Base-by-base conservation (phyloP, 257 asterid genomes). In the Capsicum pubescens region DNA sequence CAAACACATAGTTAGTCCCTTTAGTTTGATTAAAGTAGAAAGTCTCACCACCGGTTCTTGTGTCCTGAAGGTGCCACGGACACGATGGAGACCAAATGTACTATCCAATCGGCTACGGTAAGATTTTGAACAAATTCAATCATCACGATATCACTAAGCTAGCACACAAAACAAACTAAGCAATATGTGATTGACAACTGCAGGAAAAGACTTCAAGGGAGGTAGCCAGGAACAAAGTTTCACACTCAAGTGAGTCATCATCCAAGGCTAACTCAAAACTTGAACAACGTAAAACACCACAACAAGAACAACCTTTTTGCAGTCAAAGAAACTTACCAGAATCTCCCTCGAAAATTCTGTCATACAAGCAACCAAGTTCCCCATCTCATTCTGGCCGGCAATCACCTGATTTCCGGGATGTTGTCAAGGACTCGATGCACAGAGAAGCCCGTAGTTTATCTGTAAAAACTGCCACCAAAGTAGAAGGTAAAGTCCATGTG, bases 371-470 rank as follows among this genome's bases (percentile, higher is more conserved):
- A 52, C 86, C 70, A 54, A 87, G 68, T 26, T 85, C 85, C 15
- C 74, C 91, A 46, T 60, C 54, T 58, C 77, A 84, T 71, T 63
- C 59, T 44, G 83, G 88, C 82, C 86, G 52, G 87, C 89, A 77
- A 80, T 85, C 93, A 50, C 90, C 80, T 71, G 97, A 92, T 83
- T 86, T 92, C 57, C 92, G 93, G 32, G 95, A 92, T 84, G 92
- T 91, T 32, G 97, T 92, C 80, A 95, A 93, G 92, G 94, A 93
- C 83, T 93, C 98, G 1, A 92, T 92, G 97, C 85, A 88, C 87
- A 91, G 98, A 88, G 97, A 93, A 91, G 92, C 88, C 81, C 95
- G 95, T 19, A 83, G 87, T 48, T 35, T 95, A 89, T 86, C 90
- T 15, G 90, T 93, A 87, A 93, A 94, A 86, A 83, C 89, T 82